These are phyloP conservation scores for Acrocalymma vagum DNA, from an alignment of 2,329 filamentous ascomycete species.

Conservation along the genomic window DNA sequence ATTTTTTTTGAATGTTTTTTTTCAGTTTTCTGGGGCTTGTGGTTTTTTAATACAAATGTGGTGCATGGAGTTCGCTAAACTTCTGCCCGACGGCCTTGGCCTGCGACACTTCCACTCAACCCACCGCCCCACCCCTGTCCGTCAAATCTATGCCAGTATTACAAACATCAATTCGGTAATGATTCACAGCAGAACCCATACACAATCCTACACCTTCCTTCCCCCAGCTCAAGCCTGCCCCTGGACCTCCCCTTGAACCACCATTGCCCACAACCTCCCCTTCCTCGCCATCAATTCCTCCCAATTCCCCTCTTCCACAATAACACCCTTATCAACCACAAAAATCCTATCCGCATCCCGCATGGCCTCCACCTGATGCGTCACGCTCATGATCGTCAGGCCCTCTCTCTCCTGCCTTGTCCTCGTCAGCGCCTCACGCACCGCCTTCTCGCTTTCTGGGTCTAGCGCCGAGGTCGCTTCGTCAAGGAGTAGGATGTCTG, in stretches of 20 bases:
- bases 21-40: too few relatives aligned
- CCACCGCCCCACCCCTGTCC: too few relatives aligned
- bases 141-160: too few relatives aligned
- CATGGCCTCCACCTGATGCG: too few relatives aligned
- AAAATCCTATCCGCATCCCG: slow-evolving; percentile 85
- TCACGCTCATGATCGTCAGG: slow-evolving; percentile 81
- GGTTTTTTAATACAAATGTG: too few relatives aligned
- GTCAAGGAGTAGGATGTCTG: slow-evolving; percentile 56
- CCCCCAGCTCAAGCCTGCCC: slow-evolving; percentile 2
- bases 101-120: too few relatives aligned
- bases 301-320: slow-evolving; percentile 73
- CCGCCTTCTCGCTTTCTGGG: slow-evolving; percentile 53
- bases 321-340: slow-evolving; percentile 73
- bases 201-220: neutral
- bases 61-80: too few relatives aligned
- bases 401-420: too few relatives aligned
- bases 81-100: too few relatives aligned
- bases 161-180: too few relatives aligned
- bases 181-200: too few relatives aligned
- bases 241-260: slow-evolving; percentile 9
- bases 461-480: slow-evolving; percentile 58
- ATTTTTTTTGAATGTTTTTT: too few relatives aligned
- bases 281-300: slow-evolving; percentile 57
- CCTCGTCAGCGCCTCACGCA: slow-evolving; percentile 52
- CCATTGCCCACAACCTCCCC: slow-evolving; percentile 15